Base-by-base conservation (phyloP, 208 protist genomes). In the Leptomonas pyrrhocoris region DNA sequence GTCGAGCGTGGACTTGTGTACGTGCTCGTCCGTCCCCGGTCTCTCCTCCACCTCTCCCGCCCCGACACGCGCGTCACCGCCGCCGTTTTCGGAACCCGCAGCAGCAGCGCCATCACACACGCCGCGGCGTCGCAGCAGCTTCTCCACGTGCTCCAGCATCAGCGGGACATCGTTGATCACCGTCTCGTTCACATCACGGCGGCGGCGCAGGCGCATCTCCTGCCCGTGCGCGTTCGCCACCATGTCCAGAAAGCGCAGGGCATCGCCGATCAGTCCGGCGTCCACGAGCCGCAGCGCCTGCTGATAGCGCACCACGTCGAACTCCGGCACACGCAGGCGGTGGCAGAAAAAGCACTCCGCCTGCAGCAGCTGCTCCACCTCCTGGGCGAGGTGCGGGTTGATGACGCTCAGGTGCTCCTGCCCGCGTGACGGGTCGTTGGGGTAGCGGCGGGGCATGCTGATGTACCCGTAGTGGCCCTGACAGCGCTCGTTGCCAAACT, bases 321-420 rank as follows among this genome's bases (percentile, higher is more conserved):
- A 94, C 61, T 74, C 63, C 4, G 92, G 81, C 18, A 74, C 82
- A 36, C 92, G 92, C 42, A 96, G 83, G 34, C 71, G 71, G 70
- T 94, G 88, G 68, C 92, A 96, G 66, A 93, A 94, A 74, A 96
- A 95, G 74, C 92, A 96, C 73, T 94, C 68, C 7, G 89, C 80
- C 66, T 89, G 87, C 76, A 95, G 74, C 67, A 96, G 80, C 75
- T 76, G 68, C 66, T 92, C 85, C 60, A 82, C 71, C 74, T 96
- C 89, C 69, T 86, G 77, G 19, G 73, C 60, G 0, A 94, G 73
- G 67, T 95, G 92, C 12, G 92, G 92, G 73, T 96, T 96, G 76
- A 94, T 85, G 15, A 94, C 83, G 64, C 74, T 80, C 40, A 96
- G 60, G 48, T 74, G 84, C 62, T 84, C 80, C 25, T 59, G 49